Evolutionary conservation across 352 stramenopile genomes (phyloP).

Genomic region (Pythium phragmitis): DNA sequence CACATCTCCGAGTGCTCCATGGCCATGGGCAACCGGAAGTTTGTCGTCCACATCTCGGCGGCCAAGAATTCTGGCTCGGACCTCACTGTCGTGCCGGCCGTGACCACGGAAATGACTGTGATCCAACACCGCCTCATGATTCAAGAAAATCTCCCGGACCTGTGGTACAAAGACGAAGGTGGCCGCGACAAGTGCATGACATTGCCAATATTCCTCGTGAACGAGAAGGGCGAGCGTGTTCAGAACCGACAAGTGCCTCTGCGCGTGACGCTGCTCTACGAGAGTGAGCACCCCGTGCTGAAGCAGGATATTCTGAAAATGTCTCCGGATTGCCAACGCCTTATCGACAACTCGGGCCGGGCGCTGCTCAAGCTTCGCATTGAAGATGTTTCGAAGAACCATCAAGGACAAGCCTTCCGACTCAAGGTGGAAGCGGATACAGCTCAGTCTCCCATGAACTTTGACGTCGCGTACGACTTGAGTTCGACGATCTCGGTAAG

Average conservation of each 20-base stretch:
- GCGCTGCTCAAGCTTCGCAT: conserved; percentile 90
- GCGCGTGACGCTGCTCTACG: conserved; percentile 81
- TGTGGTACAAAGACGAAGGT: conserved; percentile 88
- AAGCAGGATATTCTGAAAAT: conserved; percentile 96
- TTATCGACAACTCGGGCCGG: conserved; percentile 83
- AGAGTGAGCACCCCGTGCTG: conserved; percentile 87
- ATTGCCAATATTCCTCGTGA: conserved; percentile 73
- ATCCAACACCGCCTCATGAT: conserved; percentile 85
- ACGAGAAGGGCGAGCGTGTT: conserved; percentile 78
- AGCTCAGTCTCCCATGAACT: conserved; percentile 81
- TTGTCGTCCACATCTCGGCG: conserved; percentile 78
- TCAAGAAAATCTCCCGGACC: conserved; percentile 77
- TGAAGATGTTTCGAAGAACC: conserved; percentile 97
- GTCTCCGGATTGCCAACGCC: conserved; percentile 80
- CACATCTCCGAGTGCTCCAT: conserved; percentile 85
- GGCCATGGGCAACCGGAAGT: conserved; percentile 85
- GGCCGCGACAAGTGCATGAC: conserved; percentile 86
- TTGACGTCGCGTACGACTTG: conserved; percentile 89
- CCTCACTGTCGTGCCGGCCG: conserved; percentile 57
- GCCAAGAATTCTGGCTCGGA: conserved; percentile 45
- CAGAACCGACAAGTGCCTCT: conserved; percentile 73
- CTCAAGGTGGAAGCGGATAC: conserved; percentile 92
- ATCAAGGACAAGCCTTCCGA: conserved; percentile 93
- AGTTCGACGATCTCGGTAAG: conserved; percentile 92
- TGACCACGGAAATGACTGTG: conserved; percentile 81